These are phyloP conservation scores for Apiospora phragmitis DNA, from an alignment of 2,329 filamentous ascomycete genomes.

Conservation along the genomic window DNA sequence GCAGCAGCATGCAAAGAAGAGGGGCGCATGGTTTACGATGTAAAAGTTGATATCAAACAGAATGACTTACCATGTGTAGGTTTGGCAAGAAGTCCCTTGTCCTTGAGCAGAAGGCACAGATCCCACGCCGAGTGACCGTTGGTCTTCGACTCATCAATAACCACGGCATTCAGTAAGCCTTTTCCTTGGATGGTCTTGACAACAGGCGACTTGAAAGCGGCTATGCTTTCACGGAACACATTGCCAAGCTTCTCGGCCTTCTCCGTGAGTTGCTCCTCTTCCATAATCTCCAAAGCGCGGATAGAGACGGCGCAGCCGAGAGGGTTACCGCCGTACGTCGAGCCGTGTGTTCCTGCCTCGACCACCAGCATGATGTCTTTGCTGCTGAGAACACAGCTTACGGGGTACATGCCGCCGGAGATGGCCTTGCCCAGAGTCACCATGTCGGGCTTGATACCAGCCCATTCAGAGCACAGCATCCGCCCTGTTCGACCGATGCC, in stretches of 20 bases:
- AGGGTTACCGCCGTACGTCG: slow-evolving; percentile 97
- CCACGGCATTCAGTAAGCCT: slow-evolving; percentile 90
- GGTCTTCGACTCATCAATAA: slow-evolving; percentile 88
- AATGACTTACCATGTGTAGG: slow-evolving; percentile 72
- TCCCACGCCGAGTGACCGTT: slow-evolving; percentile 92
- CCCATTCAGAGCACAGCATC: slow-evolving; percentile 93
- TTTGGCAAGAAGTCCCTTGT: slow-evolving; percentile 94
- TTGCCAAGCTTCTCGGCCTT: slow-evolving; percentile 80
- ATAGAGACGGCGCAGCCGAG: slow-evolving; percentile 95
- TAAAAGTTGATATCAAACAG: not conserved
- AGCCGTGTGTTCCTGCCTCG: slow-evolving; percentile 95
- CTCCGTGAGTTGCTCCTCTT: slow-evolving; percentile 86
- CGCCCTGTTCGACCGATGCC: slow-evolving; percentile 93
- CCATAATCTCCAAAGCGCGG: slow-evolving; percentile 87
- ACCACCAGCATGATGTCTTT: slow-evolving; percentile 94
- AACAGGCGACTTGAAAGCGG: slow-evolving; percentile 74
- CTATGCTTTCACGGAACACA: slow-evolving; percentile 78
- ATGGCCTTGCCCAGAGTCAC: slow-evolving; percentile 96
- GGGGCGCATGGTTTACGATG: not conserved
- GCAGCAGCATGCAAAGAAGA: not conserved
- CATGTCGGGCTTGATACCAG: slow-evolving; percentile 91
- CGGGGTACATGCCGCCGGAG: slow-evolving; percentile 98
- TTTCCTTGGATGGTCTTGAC: slow-evolving; percentile 86
- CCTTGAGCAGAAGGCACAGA: slow-evolving; percentile 91
- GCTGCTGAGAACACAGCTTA: slow-evolving; percentile 84